A percentile compares a stretch with the other conserved stretches of the same genome.
Evolutionary conservation across 176 grass and related monocot species (phyloP).

Genomic region (Bolboschoenus planiculmis): DNA sequence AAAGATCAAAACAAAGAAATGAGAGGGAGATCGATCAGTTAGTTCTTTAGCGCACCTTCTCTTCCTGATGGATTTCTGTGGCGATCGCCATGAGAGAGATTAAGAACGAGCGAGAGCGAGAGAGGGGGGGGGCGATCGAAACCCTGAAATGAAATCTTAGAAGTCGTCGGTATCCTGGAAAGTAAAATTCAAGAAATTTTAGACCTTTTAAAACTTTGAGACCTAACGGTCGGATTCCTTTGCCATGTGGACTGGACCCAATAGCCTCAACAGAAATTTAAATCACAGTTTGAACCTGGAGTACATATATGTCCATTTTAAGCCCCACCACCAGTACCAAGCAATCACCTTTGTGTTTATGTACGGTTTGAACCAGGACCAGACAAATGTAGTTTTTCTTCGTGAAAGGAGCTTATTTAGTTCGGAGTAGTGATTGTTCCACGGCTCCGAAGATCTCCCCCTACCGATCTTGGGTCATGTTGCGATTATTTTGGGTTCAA

Average conservation of each 20-base stretch:
- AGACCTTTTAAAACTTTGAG: slow-evolving; percentile 11
- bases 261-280: neutral
- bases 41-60: slow-evolving; percentile 32
- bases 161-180: slow-evolving; percentile 7
- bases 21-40: neutral
- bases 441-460: neutral
- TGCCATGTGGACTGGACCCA: neutral
- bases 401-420: neutral
- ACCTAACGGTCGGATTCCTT: slow-evolving; percentile 21
- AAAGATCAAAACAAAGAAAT: neutral
- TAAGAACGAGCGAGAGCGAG: neutral
- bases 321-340: neutral
- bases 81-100: slow-evolving; percentile 50
- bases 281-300: neutral
- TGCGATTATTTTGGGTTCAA: neutral
- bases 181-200: slow-evolving; percentile 3
- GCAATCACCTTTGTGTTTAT: too few relatives aligned
- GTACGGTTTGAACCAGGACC: neutral
- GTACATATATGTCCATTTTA: neutral
- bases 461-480: neutral
- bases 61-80: slow-evolving; percentile 48
- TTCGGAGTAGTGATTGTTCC: neutral
- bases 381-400: neutral
- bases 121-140: neutral
- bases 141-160: neutral